These are phyloP conservation scores for Gymnopus androsaceus DNA, from an alignment of 1,284 basidiomycete genomes.

Conservation along the genomic window DNA sequence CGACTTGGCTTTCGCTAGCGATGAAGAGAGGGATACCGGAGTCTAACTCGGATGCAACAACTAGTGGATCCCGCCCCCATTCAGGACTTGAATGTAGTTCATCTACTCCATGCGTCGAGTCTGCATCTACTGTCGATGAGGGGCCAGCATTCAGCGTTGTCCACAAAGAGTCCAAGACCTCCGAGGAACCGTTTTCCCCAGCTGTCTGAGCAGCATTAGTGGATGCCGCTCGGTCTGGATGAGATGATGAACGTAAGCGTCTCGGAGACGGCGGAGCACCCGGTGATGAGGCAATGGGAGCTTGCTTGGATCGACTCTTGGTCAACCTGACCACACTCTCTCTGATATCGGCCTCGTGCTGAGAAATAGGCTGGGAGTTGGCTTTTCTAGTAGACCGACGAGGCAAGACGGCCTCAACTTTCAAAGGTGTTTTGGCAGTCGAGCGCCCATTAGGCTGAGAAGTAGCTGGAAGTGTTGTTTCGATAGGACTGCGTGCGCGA, in stretches of 20 bases:
- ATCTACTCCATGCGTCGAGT: not conserved
- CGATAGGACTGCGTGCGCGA: slow-evolving; percentile 13
- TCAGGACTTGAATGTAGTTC: slow-evolving; percentile 7
- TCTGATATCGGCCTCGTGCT: slow-evolving; percentile 12
- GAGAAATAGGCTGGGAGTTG: slow-evolving; percentile 9
- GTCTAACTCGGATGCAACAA: not conserved
- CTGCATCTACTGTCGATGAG: not conserved
- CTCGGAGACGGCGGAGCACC: not conserved
- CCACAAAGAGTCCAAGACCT: not conserved
- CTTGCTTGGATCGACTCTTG: slow-evolving; percentile 11
- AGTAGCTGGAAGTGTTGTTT: not conserved
- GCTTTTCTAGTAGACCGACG: not conserved
- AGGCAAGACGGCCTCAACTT: not conserved
- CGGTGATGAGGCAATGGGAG: not conserved
- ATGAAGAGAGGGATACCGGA: slow-evolving; percentile 38
- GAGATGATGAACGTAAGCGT: not conserved
- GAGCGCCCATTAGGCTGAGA: not conserved
- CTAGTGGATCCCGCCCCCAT: not conserved
- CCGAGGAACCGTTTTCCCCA: not conserved
- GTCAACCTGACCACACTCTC: slow-evolving; percentile 16
- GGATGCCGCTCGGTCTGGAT: not conserved
- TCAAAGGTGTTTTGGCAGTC: not conserved
- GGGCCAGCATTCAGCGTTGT: not conserved
- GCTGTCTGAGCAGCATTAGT: not conserved
- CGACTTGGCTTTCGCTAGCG: slow-evolving; percentile 42